phyloP scores from a whole-genome alignment of 805 yeast genomes.

The Deakozyma indianensis region DNA sequence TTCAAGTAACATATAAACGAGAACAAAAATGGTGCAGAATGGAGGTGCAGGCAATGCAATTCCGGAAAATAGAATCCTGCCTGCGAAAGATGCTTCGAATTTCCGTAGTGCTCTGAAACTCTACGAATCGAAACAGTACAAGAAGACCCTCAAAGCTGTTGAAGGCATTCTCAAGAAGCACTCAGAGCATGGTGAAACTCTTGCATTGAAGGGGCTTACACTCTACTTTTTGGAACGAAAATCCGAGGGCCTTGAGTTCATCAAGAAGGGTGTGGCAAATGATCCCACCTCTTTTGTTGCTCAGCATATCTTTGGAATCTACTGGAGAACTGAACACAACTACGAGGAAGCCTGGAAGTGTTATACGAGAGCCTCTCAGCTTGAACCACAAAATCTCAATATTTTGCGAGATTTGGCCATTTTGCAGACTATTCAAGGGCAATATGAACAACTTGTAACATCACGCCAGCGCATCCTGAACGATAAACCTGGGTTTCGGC shows the following conservation, averaged over 20 bases:
- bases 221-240: conserved; percentile 42
- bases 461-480: conserved; percentile 60
- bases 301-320: conserved; percentile 76
- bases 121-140: conserved; percentile 77
- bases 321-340: conserved; percentile 53
- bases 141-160: conserved; percentile 63
- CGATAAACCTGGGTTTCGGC: conserved; percentile 65
- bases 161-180: conserved; percentile 67
- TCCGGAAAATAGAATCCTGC: conserved; percentile 18
- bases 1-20: no score
- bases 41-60: conserved; percentile 3
- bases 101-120: conserved; percentile 72
- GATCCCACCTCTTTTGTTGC: conserved; percentile 54
- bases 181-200: conserved; percentile 61
- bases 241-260: conserved; percentile 47
- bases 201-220: conserved; percentile 73
- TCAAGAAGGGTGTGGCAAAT: conserved; percentile 45
- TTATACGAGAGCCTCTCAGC: conserved; percentile 58
- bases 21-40: no score
- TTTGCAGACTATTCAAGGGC: conserved; percentile 68
- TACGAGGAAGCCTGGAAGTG: conserved; percentile 67
- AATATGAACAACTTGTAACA: conserved; percentile 43
- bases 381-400: conserved; percentile 65
- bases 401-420: conserved; percentile 72
- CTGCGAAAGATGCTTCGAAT: conserved; percentile 53